Evolutionary conservation across 495 filamentous ascomycete genomes (phyloP), one percentile per base, ranked within the genome.

Genomic region (Penicillium daleae): DNA sequence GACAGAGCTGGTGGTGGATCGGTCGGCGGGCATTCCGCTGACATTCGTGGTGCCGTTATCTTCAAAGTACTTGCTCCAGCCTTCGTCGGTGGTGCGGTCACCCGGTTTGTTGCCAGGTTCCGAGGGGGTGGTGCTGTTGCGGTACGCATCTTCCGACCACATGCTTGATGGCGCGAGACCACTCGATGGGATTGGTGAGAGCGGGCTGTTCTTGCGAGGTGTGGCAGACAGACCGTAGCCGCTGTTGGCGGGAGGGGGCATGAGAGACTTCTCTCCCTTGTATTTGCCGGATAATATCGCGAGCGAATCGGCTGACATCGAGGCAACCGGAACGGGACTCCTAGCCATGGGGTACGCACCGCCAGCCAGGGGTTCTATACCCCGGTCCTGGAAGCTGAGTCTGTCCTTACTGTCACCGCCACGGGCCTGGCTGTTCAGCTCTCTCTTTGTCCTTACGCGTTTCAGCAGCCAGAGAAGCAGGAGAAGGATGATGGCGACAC

Each of bases 391-490:
- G 73, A 89, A 89, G 72, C 86, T 87, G 51, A 89, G 74, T 24
- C 87, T 81, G 19, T 85, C 74, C 52, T 86, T 88, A 57, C 87
- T 82, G 57, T 82, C 81, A 53, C 78, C 81, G 26, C 82, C 82
- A 17, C 83, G 61, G 61, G 86, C 81, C 70, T 87, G 78, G 66
- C 78, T 75, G n/a, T 82, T 76, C 65, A 75, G 62, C 58, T 86
- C 82, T 74, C 83, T 80, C 27, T 78, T 75, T 63, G 87, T 75
- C 62, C 84, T 81, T 57, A 82, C 79, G 60, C 86, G 87, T 66
- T 86, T 84, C 12, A 99, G 74, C 29, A 90, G 79, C 51, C 93
- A 77, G 17, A 97, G 81, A 4, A 91, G 63, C 9, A 87, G 58
- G 12, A 89, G 78, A n/a, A 97, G 74, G 10, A 97, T 71, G 1